Conservation (phyloP, 768 basidiomycete species). For the Pholiota molesta region DNA sequence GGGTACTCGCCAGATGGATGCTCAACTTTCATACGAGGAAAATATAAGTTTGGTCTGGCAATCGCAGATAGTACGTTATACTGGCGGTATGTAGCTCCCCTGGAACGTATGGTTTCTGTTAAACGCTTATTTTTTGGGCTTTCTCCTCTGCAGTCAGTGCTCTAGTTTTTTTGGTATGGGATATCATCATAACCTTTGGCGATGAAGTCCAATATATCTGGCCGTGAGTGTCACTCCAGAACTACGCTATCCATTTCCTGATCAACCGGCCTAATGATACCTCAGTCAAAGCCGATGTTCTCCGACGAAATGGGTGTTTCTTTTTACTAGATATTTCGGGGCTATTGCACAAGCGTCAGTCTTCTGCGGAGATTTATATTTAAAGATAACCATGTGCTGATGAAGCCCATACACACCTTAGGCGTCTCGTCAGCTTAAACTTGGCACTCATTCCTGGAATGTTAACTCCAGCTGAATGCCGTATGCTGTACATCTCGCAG, state of each 20-base stretch:
- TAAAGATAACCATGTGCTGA: constrained; percentile 4
- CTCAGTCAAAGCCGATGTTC: constrained; percentile 16
- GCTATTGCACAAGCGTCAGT: constrained; percentile 22
- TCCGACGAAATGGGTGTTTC: constrained; percentile 27
- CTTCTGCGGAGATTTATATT: not conserved
- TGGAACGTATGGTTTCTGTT: not conserved
- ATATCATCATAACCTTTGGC: constrained; percentile 19
- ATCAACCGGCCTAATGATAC: not conserved
- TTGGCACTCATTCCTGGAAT: constrained; percentile 10
- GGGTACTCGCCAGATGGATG: not conserved
- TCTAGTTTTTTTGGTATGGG: constrained; percentile 24
- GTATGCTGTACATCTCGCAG: constrained; percentile 21
- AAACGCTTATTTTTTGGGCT: not conserved
- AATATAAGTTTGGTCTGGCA: not conserved
- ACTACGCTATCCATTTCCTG: not conserved
- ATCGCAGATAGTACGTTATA: not conserved
- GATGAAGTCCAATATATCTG: constrained; percentile 25
- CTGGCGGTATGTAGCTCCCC: constrained; percentile 14
- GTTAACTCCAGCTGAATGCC: constrained; percentile 17
- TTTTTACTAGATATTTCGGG: constrained; percentile 25
- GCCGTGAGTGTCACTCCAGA: constrained; percentile 15
- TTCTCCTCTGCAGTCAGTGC: constrained; percentile 17
- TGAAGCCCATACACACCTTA: constrained; percentile 2
- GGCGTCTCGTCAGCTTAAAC: constrained; percentile 19
- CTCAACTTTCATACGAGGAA: not conserved